These are phyloP conservation scores for Saturnispora zaruensis DNA, from an alignment of 805 yeast genomes.

Conservation along the genomic window DNA sequence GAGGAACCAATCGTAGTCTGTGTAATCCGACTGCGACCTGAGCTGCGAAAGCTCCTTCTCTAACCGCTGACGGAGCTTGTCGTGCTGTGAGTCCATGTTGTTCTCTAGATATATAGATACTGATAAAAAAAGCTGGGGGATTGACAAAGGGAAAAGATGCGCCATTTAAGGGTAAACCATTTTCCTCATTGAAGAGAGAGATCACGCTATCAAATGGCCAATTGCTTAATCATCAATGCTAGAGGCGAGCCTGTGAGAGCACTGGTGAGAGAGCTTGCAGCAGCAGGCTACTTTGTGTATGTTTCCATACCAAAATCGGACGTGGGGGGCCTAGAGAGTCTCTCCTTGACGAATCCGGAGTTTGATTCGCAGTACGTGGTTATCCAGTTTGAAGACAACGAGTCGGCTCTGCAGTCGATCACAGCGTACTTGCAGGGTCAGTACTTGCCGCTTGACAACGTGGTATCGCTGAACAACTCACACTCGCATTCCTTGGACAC, in stretches of 20 bases:
- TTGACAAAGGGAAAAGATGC: not conserved
- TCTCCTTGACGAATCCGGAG: slow-evolving; percentile 11
- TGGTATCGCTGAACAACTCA: slow-evolving; percentile 9
- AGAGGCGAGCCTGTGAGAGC: not conserved
- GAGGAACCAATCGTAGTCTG: slow-evolving; percentile 28
- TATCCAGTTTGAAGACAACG: not conserved
- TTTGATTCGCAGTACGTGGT: not conserved
- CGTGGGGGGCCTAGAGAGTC: not conserved
- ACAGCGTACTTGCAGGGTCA: not conserved
- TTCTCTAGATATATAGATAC: not conserved
- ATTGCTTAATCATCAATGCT: not conserved
- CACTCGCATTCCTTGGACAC: slow-evolving; percentile 1
- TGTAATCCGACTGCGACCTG: slow-evolving; percentile 17
- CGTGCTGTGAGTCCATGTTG: slow-evolving; percentile 20
- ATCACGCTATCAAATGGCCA: not conserved
- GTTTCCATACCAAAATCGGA: not conserved
- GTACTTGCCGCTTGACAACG: not conserved
- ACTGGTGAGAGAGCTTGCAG: not conserved
- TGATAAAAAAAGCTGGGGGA: not conserved
- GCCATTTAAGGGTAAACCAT: not conserved
- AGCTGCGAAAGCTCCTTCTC: slow-evolving; percentile 21
- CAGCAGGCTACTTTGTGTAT: slow-evolving; percentile 1
- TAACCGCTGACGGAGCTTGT: slow-evolving; percentile 22
- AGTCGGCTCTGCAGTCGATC: not conserved
- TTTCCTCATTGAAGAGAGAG: not conserved